These are phyloP conservation scores for Lotmaria passim DNA, from an alignment of 208 protist species.

Conservation along the genomic window DNA sequence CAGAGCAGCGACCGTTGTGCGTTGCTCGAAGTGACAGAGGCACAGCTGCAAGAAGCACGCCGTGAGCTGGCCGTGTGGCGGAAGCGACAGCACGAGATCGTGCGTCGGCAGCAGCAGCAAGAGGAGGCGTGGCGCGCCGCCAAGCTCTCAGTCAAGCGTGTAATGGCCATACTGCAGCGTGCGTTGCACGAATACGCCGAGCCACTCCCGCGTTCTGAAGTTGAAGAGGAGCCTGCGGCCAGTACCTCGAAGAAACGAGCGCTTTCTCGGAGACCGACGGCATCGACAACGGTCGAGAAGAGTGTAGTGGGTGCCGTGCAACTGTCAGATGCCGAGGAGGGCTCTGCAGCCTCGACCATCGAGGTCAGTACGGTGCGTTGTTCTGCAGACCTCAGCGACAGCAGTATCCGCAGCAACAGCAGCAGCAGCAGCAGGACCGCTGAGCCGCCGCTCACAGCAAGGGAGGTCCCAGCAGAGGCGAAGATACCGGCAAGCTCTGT, in stretches of 20 bases:
- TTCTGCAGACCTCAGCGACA: not conserved
- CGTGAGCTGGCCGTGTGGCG: constrained; percentile 16
- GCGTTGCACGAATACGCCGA: constrained; percentile 12
- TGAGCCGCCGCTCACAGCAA: too few relatives aligned
- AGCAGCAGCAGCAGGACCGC: not conserved
- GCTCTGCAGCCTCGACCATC: too few relatives aligned
- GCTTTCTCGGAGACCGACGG: too few relatives aligned
- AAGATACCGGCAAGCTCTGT: not conserved
- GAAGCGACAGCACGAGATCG: not conserved
- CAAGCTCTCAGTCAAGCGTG: not conserved
- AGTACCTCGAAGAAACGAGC: not conserved
- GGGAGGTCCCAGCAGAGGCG: not conserved
- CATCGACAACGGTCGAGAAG: too few relatives aligned
- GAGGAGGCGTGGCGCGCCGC: not conserved
- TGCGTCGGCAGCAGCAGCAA: constrained; percentile 8
- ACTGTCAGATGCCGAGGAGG: too few relatives aligned
- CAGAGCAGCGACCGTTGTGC: constrained; percentile 10
- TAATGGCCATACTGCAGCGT: not conserved
- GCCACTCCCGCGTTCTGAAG: not conserved
- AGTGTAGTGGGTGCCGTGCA: too few relatives aligned
- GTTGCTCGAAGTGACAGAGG: constrained; percentile 9
- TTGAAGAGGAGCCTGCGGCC: not conserved
- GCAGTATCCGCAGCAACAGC: not conserved
- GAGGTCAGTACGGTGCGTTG: too few relatives aligned
- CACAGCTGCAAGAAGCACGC: constrained; percentile 10